Base-by-base conservation (phyloP, 2,329 filamentous ascomycete species). In the Pseudogymnoascus sp. region DNA sequence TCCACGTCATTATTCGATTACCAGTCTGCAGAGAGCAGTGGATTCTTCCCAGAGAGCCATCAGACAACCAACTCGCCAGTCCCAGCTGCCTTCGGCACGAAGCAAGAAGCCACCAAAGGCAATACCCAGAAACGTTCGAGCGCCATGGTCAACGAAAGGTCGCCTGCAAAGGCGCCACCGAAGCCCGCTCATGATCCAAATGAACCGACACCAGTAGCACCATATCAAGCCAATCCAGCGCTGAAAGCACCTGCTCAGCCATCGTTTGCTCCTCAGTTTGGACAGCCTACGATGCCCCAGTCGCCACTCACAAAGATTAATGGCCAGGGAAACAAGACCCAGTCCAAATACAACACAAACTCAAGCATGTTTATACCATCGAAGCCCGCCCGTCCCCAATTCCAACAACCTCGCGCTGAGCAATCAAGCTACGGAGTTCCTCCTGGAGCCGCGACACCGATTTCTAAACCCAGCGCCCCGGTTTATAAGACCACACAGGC, bases 141-240 rank as follows among this genome's bases (percentile, higher is more conserved):
- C 64, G 69, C 65, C 36, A 74, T 74, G 72, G 72, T 73, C 53
- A 74, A 72, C 59, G 72, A 74, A 66, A 64, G 69, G 68, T 70
- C 68, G 47, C 71, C 72, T 64, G 70, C 70, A 23, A 74, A 73
- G 66, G 69, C 64, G 4, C 66, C 68, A 35, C 62, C 71, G 9
- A 64, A 65, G 10, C 64, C 70, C 36, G 65, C 66, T 17, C 35
- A 60, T 28, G 65, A 62, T 4, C 50, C 64, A 17, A 71, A 72
- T 40, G 70, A 69, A 17, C 66, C 71, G 44, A 44, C 61, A 31
- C 44, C 47, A 42, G 11, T 62, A 13, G 36, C 62, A 63, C 44
- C 57, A 40, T 63, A 68, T 21, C 42, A 38, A 35, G 23, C 62
- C 9, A 64, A 64, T 38, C n/a, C 64, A 23, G 60, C 64, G 4